Evolutionary conservation across 768 basidiomycete genomes (phyloP).

Genomic region (Floccularia luteovirens): DNA sequence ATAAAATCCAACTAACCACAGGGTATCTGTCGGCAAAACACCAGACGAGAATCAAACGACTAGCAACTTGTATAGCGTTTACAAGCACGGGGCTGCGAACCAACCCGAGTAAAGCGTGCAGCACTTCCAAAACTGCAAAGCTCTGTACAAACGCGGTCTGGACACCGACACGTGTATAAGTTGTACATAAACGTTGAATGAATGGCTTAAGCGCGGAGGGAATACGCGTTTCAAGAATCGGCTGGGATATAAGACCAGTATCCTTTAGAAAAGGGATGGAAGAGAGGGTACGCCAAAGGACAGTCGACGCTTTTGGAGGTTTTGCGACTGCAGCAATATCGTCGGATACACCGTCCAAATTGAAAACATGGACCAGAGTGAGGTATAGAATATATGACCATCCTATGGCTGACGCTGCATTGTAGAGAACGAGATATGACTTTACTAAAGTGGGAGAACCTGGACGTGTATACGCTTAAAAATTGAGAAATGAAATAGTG

Average conservation of each 20-base stretch:
- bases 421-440: conserved; percentile 74
- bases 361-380: conserved; percentile 42
- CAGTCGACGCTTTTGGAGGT: conserved; percentile 24
- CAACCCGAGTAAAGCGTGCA: conserved; percentile 73
- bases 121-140: conserved; percentile 74
- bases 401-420: conserved; percentile 61
- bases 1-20: conserved; percentile 43
- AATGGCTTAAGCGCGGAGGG: conserved; percentile 33
- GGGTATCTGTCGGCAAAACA: conserved; percentile 63
- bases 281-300: conserved; percentile 24
- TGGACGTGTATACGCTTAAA: neutral
- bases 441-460: conserved; percentile 21
- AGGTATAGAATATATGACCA: conserved; percentile 68
- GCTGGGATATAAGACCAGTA: conserved; percentile 12
- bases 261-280: conserved; percentile 27
- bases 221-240: conserved; percentile 25
- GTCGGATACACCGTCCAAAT: conserved; percentile 31
- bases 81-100: conserved; percentile 74
- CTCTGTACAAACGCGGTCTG: conserved; percentile 73
- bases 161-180: conserved; percentile 54
- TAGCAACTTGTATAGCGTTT: conserved; percentile 73
- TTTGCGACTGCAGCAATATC: conserved; percentile 9
- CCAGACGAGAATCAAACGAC: conserved; percentile 82
- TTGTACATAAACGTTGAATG: conserved; percentile 44
- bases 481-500: too few relatives aligned